Percentiles rank a stretch among this genome's conserved stretches.
Conservation (phyloP, 805 yeast species). For the Candida piceae region DNA sequence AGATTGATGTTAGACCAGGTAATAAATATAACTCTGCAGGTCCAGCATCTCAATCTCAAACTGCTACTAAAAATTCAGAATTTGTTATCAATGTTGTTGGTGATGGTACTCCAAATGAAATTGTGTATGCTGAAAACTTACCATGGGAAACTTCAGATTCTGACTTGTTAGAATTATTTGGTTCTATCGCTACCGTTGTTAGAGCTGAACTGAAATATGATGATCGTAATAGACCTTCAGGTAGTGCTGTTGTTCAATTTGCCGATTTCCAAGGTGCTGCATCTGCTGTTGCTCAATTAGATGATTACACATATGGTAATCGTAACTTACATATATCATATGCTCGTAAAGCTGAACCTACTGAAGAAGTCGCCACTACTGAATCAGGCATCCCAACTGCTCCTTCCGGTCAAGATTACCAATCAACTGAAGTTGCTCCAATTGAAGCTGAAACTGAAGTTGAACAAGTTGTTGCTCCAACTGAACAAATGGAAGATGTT, state of each 20-base stretch:
- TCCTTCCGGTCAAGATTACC: background rate
- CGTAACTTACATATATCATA: slow-evolving; percentile 65
- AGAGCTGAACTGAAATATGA: slow-evolving; percentile 72
- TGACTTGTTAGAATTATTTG: slow-evolving; percentile 81
- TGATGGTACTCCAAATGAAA: slow-evolving; percentile 53
- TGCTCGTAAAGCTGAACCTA: slow-evolving; percentile 39
- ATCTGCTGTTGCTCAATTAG: slow-evolving; percentile 66
- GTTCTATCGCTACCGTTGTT: slow-evolving; percentile 70
- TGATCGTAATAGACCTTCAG: slow-evolving; percentile 63
- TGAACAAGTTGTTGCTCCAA: background rate
- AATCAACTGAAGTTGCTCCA: background rate
- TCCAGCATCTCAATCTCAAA: slow-evolving; percentile 8
- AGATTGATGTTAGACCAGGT: slow-evolving; percentile 77
- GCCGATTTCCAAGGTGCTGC: slow-evolving; percentile 63
- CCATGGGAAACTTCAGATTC: slow-evolving; percentile 87
- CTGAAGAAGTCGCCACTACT: background rate
- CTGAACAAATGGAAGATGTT: background rate
- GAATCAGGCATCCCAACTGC: too few relatives aligned
- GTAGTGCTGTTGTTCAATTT: slow-evolving; percentile 82
- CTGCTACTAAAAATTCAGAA: slow-evolving; percentile 36
- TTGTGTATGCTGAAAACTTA: slow-evolving; percentile 68
- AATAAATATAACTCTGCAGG: slow-evolving; percentile 23
- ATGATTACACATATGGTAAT: slow-evolving; percentile 81
- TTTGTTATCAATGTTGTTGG: slow-evolving; percentile 67
- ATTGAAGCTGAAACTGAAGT: background rate